These are phyloP conservation scores for Spergularia bocconei DNA, from an alignment of 148 eudicot genomes.

Conservation along the genomic window DNA sequence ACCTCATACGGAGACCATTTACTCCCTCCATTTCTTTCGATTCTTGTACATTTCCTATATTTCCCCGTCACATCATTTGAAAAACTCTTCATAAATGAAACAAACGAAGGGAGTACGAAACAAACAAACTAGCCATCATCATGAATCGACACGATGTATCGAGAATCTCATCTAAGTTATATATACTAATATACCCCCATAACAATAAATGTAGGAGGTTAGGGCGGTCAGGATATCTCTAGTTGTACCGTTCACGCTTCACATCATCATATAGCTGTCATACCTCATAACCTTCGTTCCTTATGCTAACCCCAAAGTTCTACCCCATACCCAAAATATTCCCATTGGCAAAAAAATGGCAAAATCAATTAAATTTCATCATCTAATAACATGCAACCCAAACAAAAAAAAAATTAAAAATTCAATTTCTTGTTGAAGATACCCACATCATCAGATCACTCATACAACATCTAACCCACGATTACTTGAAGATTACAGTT, in stretches of 20 bases:
- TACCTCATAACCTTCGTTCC: neutral
- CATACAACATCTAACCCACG: too few species aligned
- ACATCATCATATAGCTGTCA: neutral
- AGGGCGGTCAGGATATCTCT: neutral
- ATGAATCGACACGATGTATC: neutral
- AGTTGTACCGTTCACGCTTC: neutral
- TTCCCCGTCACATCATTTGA: too few species aligned
- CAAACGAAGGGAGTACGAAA: neutral
- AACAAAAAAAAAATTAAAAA: neutral
- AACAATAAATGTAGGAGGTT: conserved; percentile 5
- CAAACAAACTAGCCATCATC: neutral
- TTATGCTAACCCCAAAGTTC: too few species aligned
- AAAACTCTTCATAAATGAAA: too few species aligned
- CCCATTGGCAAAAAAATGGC: neutral
- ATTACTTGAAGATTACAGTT: too few species aligned
- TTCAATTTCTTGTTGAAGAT: neutral
- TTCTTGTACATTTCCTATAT: too few species aligned
- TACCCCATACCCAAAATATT: neutral
- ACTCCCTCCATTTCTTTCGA: too few species aligned
- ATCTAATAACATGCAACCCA: neutral
- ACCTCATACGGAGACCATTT: neutral
- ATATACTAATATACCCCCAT: too few species aligned
- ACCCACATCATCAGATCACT: neutral
- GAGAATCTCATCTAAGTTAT: too few species aligned
- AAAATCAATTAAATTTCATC: neutral